Percentiles rank a stretch among this genome's conserved stretches.
Conservation (phyloP, 352 stramenopile genomes). For the Pythium aristosporum region DNA sequence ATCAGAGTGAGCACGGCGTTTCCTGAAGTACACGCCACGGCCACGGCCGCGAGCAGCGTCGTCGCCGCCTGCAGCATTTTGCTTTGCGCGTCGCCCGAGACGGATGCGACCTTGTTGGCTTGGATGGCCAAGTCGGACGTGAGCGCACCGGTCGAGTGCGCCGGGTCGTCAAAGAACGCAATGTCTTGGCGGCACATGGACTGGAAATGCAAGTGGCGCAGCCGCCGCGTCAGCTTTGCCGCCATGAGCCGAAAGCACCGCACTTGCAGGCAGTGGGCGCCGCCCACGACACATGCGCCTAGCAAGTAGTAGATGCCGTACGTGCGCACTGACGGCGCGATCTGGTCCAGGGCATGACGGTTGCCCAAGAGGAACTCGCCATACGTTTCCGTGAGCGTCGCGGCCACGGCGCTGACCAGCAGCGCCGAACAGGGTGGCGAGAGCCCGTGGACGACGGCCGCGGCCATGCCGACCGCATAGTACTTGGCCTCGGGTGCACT, state of each 20-base stretch:
- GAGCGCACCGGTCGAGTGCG: constrained; percentile 37
- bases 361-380: constrained; percentile 19
- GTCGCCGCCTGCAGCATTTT: constrained; percentile 45
- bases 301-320: constrained; percentile 41
- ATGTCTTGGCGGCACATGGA: constrained; percentile 49
- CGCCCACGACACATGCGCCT: constrained; percentile 30
- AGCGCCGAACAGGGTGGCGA: constrained; percentile 27
- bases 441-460: constrained; percentile 5
- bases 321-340: constrained; percentile 29
- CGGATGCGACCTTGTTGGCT: constrained; percentile 39
- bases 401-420: constrained; percentile 26
- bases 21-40: constrained; percentile 49
- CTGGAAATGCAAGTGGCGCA: constrained; percentile 50
- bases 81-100: constrained; percentile 44
- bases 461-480: constrained; percentile 9
- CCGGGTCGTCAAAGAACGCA: constrained; percentile 43
- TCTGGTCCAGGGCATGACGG: constrained; percentile 25
- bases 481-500: constrained; percentile 27
- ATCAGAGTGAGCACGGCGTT: constrained; percentile 61
- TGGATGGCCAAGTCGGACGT: constrained; percentile 48
- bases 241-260: constrained; percentile 49
- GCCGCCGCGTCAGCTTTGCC: constrained; percentile 46
- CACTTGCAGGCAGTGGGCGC: constrained; percentile 26
- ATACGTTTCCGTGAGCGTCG: constrained; percentile 31
- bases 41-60: constrained; percentile 41